Percentiles rank a stretch among this genome's conserved stretches.
These are phyloP conservation scores for Symbiotaphrina buchneri DNA, from an alignment of 495 filamentous ascomycete genomes.

Conservation along the genomic window DNA sequence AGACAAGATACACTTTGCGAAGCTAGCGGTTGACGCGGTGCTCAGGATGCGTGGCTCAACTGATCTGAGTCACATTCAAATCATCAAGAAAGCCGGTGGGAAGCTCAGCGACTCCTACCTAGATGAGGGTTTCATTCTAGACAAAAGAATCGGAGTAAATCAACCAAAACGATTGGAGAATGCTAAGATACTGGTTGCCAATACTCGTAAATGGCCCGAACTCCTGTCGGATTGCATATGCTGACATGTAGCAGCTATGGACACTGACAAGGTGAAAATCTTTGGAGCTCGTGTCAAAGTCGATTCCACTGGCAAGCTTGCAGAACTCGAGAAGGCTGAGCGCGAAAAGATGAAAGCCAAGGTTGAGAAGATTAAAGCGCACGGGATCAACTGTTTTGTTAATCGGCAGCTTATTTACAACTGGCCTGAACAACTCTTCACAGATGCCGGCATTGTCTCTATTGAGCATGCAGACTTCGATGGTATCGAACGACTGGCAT, in stretches of 20 bases:
- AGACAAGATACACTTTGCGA: constrained; percentile 79
- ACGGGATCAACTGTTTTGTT: constrained; percentile 99
- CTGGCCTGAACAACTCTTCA: constrained; percentile 98
- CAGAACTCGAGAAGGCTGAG: constrained; percentile 93
- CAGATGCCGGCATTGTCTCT: constrained; percentile 90
- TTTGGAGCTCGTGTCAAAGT: constrained; percentile 94
- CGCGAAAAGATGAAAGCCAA: constrained; percentile 98
- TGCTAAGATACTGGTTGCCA: constrained; percentile 91
- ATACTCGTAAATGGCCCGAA: constrained; percentile 30
- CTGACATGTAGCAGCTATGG: constrained; percentile 42
- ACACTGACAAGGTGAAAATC: constrained; percentile 99
- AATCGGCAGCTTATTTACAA: constrained; percentile 99
- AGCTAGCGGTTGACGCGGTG: constrained; percentile 81
- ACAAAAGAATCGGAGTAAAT: constrained; percentile 97
- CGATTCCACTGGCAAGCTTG: constrained; percentile 82
- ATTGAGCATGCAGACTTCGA: constrained; percentile 99
- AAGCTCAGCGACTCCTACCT: constrained; percentile 94
- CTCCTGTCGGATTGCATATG: background rate
- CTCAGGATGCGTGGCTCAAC: constrained; percentile 75
- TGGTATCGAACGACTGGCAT: constrained; percentile 80
- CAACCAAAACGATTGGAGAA: constrained; percentile 95
- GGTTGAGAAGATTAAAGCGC: constrained; percentile 95
- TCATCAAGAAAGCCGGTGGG: constrained; percentile 98
- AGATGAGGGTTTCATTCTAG: constrained; percentile 93
- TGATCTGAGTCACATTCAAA: constrained; percentile 92